Evolutionary conservation across 768 basidiomycete species (phyloP), one percentile per base, ranked within the genome.

Genomic region (Leucosporidium scottii): DNA sequence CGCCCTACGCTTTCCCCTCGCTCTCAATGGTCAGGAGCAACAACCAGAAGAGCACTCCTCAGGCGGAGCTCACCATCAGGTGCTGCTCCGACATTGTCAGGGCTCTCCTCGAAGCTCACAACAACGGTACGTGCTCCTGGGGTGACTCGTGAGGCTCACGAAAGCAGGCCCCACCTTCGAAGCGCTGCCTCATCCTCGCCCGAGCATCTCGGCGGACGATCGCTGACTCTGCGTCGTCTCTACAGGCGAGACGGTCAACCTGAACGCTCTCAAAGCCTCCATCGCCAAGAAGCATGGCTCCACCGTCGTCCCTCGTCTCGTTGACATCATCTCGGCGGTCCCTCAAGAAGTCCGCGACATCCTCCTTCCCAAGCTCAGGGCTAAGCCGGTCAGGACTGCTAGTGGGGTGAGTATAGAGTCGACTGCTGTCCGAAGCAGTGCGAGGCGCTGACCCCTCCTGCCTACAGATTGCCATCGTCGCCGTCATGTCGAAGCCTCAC

Each of bases 401-500:
- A 94, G 92, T 79, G 94, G 96, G 66, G 93, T 93, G 74, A 75
- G 87, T 82, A 12, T 6, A 56, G 5, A 28, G n/a, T n/a, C n/a
- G n/a, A n/a, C 13, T 56, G 15, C n/a, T 10, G 48, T 39, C 20
- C 18, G 27, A 50, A 27, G 12, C 20, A 13, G 21, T 27, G 23
- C 3, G 34, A 21, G 49, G 60, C 39, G 15, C 60, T 61, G 49
- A 61, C 20, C 48, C 9, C 5, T 10, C n/a, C 28, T 2, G 1
- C 36, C 31, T 7, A 17, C 68, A 94, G 92, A 93, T 98, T 66
- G 96, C 94, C 21, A 94, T 98, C 28, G 96, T 99, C 20, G 96
- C 96, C 13, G 94, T 99, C n/a, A 99, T 99, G 96, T 94, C 93
- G 82, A 99, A 98, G 76, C 96, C 96, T 2, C 96, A 99, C 82